Conservation (phyloP, 306 rosid genomes). For the Citrullus amarus region DNA sequence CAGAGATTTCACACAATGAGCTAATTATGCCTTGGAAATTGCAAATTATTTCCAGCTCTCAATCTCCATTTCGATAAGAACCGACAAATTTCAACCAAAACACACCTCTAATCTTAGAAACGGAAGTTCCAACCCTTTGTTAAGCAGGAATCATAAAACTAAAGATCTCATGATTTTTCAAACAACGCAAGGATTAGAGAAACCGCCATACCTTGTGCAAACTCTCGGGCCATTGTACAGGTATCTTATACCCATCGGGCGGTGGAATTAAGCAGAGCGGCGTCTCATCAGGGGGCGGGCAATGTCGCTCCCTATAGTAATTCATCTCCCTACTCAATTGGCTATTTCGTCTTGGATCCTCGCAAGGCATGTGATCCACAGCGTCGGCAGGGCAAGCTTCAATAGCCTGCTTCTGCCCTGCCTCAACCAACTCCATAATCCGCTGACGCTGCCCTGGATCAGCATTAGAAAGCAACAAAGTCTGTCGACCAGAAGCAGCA, state of each 20-base stretch:
- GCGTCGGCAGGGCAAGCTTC: constrained; percentile 62
- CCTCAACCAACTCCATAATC: constrained; percentile 47
- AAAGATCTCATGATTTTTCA: neutral
- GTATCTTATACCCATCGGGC: constrained; percentile 53
- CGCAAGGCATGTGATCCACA: constrained; percentile 95
- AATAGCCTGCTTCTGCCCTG: constrained; percentile 38
- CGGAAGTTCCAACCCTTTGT: neutral
- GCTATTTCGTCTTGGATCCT: constrained; percentile 77
- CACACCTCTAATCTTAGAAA: neutral
- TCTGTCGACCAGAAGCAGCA: constrained; percentile 88
- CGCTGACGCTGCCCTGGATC: constrained; percentile 80
- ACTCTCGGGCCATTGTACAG: constrained; percentile 96
- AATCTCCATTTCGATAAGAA: neutral
- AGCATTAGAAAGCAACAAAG: constrained; percentile 49
- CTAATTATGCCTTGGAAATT: neutral
- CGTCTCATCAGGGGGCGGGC: constrained; percentile 53
- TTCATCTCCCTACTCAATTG: constrained; percentile 91
- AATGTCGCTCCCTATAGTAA: constrained; percentile 80
- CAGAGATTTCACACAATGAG: neutral
- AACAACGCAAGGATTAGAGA: neutral
- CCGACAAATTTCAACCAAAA: neutral
- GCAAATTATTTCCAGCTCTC: neutral
- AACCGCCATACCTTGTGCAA: constrained; percentile 55
- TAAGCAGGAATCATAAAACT: neutral
- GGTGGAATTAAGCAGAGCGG: constrained; percentile 83